phyloP scores from a whole-genome alignment of 2,329 filamentous ascomycete genomes.

The Pseudogymnoascus sp. region DNA sequence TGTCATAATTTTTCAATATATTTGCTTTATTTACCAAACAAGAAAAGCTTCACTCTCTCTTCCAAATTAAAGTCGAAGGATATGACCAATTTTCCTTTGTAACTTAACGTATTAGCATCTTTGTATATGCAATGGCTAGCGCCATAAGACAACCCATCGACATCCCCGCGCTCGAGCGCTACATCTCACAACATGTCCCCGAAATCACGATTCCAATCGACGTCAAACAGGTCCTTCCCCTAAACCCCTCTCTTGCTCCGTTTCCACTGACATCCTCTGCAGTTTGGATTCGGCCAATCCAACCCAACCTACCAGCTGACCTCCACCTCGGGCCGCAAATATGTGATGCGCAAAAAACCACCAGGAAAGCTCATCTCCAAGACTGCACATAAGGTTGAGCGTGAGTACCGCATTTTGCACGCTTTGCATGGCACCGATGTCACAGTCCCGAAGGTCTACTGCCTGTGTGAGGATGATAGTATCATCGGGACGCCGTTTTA shows the following conservation, averaged over 20 bases:
- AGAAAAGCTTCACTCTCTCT: too few relatives aligned
- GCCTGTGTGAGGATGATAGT: conserved; percentile 69
- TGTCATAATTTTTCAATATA: too few relatives aligned
- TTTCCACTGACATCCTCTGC: neutral
- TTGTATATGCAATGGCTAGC: conserved; percentile 58
- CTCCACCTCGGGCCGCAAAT: conserved; percentile 55
- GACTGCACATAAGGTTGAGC: conserved; percentile 87
- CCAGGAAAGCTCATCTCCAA: conserved; percentile 81
- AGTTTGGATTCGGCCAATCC: conserved; percentile 93
- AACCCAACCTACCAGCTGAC: conserved; percentile 91
- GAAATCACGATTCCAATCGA: conserved; percentile 75
- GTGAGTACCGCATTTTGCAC: conserved; percentile 81
- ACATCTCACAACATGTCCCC: conserved; percentile 70
- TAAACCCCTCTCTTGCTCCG: neutral
- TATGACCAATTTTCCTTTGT: too few relatives aligned
- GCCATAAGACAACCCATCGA: conserved; percentile 86
- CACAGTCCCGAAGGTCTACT: conserved; percentile 70
- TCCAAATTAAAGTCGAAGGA: too few relatives aligned
- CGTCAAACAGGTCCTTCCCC: conserved; percentile 69
- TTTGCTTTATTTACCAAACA: too few relatives aligned
- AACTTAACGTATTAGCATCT: too few relatives aligned
- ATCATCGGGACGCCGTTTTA: conserved; percentile 87
- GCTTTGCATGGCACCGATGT: conserved; percentile 69
- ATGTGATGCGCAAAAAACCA: conserved; percentile 90
- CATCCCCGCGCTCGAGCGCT: conserved; percentile 66